phyloP scores from a whole-genome alignment of 2,329 filamentous ascomycete genomes.

The Colletotrichum musicola region DNA sequence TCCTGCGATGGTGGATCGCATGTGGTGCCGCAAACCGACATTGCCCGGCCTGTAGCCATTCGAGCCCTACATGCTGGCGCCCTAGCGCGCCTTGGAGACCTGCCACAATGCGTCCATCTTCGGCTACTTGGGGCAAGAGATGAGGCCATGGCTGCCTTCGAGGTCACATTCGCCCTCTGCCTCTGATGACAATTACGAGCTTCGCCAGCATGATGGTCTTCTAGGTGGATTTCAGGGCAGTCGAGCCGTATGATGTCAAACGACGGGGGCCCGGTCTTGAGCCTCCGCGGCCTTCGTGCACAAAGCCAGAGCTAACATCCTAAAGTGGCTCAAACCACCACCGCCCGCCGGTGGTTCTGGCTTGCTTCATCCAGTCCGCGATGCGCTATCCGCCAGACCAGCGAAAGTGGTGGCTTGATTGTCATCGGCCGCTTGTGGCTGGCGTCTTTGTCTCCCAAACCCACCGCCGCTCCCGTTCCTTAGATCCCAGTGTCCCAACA shows the following conservation, averaged over 20 bases:
- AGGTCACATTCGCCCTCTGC: constrained; percentile 7
- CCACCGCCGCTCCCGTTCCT: constrained; percentile 9
- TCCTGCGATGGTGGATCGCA: constrained; percentile 25
- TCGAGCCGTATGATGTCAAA: background rate
- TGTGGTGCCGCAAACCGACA: constrained; percentile 13
- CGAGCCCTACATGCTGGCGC: constrained; percentile 6
- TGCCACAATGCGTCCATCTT: constrained; percentile 16
- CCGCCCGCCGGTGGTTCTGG: background rate
- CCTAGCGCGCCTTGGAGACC: constrained; percentile 8
- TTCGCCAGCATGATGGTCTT: background rate
- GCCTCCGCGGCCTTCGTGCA: background rate
- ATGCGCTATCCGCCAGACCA: constrained; percentile 5
- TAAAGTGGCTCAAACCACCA: background rate
- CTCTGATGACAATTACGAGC: background rate
- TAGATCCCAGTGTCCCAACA: background rate
- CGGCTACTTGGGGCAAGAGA: constrained; percentile 1
- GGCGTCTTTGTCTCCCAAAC: background rate
- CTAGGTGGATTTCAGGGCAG: background rate
- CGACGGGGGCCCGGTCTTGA: background rate
- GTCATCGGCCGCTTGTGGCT: background rate
- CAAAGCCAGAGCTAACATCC: background rate
- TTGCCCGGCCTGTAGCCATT: background rate
- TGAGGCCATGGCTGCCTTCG: constrained; percentile 17
- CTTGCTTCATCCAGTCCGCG: background rate
- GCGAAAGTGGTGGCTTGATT: background rate